Evolutionary conservation across 1,139 yeast genomes (phyloP), one percentile per base, ranked within the genome.

Genomic region (Saccharomyces pastorianus): DNA sequence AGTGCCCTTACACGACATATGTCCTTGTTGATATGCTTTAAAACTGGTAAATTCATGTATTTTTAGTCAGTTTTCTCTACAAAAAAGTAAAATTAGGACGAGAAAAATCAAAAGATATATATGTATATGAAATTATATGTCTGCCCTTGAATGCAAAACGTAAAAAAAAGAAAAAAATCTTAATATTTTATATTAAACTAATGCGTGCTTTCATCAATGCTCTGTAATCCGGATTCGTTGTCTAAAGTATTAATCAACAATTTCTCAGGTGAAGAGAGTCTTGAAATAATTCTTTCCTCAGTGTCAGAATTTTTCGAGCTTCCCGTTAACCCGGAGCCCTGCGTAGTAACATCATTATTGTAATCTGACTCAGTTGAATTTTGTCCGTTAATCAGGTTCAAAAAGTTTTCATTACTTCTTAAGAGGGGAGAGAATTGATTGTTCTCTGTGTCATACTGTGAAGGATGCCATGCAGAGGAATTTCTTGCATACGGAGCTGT

Each of bases 401-500:
- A 25, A 8, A 29, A 23, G 8, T 23, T 27, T 20, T 27, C 47
- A 26, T n/a, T 47, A 27, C 20, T n/a, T 13, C 51, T 34, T 2
- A 48, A 26, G 25, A 48, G 53, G n/a, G 64, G 64, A 14, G 62
- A 61, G 23, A 59, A 42, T 1, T 56, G 54, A 14, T 38, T 38
- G 25, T 38, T 27, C 6, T 51, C 53, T 7, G 42, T 28, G 11
- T 56, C 55, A 32, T 58, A 51, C 42, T 65, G 67, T 6, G 64
- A 48, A 8, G 69, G 67, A 46, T 63, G 66, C 70, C 70, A 65
- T 6, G 62, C 60, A 47, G 59, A 58, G 8, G 62, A 56, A 51
- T 64, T 64, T 29, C 63, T 58, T 31, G 64, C 64, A 51, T 62
- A 63, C 25, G 64, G 57, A 1, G 68, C 65, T 1, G 69, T 65